Percentiles rank a stretch among this genome's conserved stretches.
phyloP scores from a whole-genome alignment of 2,329 filamentous ascomycete genomes.

The Venturia aucupariae region DNA sequence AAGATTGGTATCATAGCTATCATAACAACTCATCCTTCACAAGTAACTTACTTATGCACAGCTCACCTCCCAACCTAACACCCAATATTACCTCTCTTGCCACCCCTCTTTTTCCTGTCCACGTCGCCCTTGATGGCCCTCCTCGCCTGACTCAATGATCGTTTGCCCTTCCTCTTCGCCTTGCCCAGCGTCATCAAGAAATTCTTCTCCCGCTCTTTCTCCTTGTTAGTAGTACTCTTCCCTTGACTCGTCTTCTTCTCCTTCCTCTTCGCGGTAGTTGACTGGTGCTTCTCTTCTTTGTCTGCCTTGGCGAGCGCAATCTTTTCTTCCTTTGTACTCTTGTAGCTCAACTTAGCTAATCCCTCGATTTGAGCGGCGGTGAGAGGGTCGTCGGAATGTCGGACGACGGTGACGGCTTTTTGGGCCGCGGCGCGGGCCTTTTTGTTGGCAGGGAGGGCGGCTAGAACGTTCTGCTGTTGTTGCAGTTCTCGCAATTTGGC shows the following conservation, averaged over 20 bases:
- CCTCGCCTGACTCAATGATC: constrained; percentile 77
- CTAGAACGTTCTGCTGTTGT: constrained; percentile 60
- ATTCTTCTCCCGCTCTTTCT: constrained; percentile 96
- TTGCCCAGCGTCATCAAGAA: constrained; percentile 97
- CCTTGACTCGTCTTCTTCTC: constrained; percentile 80
- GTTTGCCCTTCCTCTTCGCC: constrained; percentile 90
- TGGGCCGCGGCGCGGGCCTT: constrained; percentile 18
- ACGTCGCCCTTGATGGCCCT: constrained; percentile 75
- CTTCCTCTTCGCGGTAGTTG: constrained; percentile 72
- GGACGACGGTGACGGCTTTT: not conserved
- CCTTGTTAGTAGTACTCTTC: constrained; percentile 94
- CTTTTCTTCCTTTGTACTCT: constrained; percentile 82
- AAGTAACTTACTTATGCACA: no score
- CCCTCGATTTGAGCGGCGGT: constrained; percentile 90
- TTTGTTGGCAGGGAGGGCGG: constrained; percentile 41
- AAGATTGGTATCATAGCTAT: not conserved
- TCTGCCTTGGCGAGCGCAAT: constrained; percentile 75
- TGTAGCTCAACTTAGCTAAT: constrained; percentile 65
- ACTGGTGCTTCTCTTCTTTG: constrained; percentile 76
- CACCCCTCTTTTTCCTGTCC: constrained; percentile 73
- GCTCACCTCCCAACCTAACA: not conserved
- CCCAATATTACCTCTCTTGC: constrained; percentile 60
- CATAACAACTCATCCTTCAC: no score
- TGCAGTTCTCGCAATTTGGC: constrained; percentile 87
- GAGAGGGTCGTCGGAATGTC: constrained; percentile 64